A percentile compares a stretch with the other conserved stretches of the same genome.
Evolutionary conservation across 495 filamentous ascomycete species (phyloP).

Genomic region (Daldinia bambusicola): DNA sequence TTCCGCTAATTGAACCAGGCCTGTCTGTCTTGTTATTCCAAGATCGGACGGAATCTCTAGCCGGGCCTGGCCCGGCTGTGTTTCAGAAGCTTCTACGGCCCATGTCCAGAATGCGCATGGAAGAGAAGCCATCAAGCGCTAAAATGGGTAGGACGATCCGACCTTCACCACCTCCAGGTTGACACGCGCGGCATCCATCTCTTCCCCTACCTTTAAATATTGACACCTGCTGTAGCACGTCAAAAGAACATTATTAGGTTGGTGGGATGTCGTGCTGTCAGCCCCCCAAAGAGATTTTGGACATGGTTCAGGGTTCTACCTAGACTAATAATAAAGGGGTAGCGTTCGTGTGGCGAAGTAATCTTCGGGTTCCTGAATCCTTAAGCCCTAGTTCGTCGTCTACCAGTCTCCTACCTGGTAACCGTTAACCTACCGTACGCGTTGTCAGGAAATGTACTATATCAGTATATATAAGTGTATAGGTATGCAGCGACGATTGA

Average conservation of each 20-base stretch:
- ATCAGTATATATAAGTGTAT: background rate
- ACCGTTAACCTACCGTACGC: too few species aligned
- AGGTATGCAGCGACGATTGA: conserved; percentile 2
- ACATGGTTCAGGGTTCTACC: conserved; percentile 44
- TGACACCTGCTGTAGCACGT: conserved; percentile 43
- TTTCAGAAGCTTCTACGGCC: conserved; percentile 45
- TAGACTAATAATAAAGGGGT: conserved; percentile 44
- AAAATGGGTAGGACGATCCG: conserved; percentile 41
- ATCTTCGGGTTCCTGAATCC: conserved; percentile 42
- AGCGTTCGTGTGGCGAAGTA: conserved; percentile 38
- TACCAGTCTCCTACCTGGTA: background rate
- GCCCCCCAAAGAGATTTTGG: conserved; percentile 36
- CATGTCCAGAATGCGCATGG: conserved; percentile 44
- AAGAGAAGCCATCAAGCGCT: conserved; percentile 44
- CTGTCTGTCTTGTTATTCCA: conserved; percentile 22
- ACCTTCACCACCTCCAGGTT: conserved; percentile 36
- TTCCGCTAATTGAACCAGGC: conserved; percentile 13
- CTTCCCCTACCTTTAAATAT: conserved; percentile 29
- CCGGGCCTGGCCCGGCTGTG: conserved; percentile 39
- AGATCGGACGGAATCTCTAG: conserved; percentile 45
- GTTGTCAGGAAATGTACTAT: background rate
- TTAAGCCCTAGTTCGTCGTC: conserved; percentile 9
- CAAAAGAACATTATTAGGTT: conserved; percentile 29
- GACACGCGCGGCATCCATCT: conserved; percentile 29
- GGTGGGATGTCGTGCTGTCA: conserved; percentile 44